Evolutionary conservation across 2,329 filamentous ascomycete genomes (phyloP), one percentile per base, ranked within the genome.

Genomic region (Sodiomyces alkalinus): DNA sequence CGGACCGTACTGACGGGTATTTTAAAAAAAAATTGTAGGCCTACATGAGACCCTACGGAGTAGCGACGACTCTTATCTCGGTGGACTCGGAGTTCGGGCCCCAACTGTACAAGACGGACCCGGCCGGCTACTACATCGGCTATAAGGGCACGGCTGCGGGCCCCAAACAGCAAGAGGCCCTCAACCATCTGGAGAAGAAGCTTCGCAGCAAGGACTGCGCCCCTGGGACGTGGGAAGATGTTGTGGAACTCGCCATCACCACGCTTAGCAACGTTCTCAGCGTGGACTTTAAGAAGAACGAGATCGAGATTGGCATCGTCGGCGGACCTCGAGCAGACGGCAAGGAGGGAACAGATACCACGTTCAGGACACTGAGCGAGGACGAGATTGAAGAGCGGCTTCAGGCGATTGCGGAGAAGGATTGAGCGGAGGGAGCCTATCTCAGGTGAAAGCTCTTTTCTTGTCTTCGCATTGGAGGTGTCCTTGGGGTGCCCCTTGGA

Each of bases 141-240:
- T 98, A 96, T 75, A 96, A 96, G 65, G 90, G 83, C 41, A 96
- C 90, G 26, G 83, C 90, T 29, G 92, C 90, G 6, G 90, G 90
- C 5, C 90, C 90, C 30, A 98, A 98, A 64, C 87, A 94, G 56
- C 90, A 98, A 56, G 90, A 98, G 67, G 90, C 90, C 38, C 73
- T 96, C 52, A 98, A 98, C 59, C 85, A 92, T 55, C 68, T 98
- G 33, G 90, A 98, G 72, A 96, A 96, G 77, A 96, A 96, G 70
- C 74, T 98, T 56, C 93, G 94, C 66, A 94, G 93, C 75, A 94
- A 94, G 74, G 86, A 96, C 48, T 67, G 70, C 45, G 90, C 87
- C 19, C 80, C 90, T 33, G 90, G 90, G 36, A 76, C 64, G 49
- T 98, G 90, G 90, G 82, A 93, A 56, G 90, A 98, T 35, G 90